These are phyloP conservation scores for Penicillium arizonense DNA, from an alignment of 495 filamentous ascomycete species.

Conservation along the genomic window DNA sequence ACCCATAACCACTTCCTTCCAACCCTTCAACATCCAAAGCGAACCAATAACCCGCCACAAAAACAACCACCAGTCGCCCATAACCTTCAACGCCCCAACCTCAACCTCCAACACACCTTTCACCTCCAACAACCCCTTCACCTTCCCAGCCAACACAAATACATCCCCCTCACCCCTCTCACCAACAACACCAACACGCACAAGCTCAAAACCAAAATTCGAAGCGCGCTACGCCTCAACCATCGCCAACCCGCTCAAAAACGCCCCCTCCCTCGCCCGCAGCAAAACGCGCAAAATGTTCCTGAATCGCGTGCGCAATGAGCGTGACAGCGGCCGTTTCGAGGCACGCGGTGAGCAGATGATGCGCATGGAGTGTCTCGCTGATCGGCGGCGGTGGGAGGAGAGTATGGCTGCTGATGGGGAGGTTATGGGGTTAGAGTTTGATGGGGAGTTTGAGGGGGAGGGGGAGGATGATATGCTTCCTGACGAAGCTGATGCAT, in stretches of 20 bases:
- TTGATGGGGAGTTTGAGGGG: constrained; percentile 32
- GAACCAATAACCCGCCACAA: constrained; percentile 3
- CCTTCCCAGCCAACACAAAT: constrained; percentile 3
- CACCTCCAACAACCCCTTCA: constrained; percentile 5
- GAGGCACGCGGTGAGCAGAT: constrained; percentile 79
- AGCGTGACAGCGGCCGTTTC: constrained; percentile 64
- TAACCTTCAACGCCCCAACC: constrained; percentile 3
- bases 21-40: constrained; percentile 17
- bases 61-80: constrained; percentile 4
- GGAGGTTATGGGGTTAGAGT: constrained; percentile 18
- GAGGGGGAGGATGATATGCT: constrained; percentile 32
- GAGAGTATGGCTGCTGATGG: constrained; percentile 40
- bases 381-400: constrained; percentile 51
- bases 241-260: constrained; percentile 29
- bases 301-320: constrained; percentile 71
- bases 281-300: constrained; percentile 56
- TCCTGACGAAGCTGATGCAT: constrained; percentile 33
- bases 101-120: constrained; percentile 4
- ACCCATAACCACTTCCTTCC: neutral
- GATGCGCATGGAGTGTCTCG: constrained; percentile 40
- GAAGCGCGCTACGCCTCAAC: constrained; percentile 29
- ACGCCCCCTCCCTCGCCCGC: constrained; percentile 23
- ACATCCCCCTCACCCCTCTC: constrained; percentile 4
- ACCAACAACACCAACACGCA: constrained; percentile 9
- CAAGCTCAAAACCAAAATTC: constrained; percentile 20